Evolutionary conservation across 306 rosid species (phyloP).

Genomic region (Lagenaria siceraria): DNA sequence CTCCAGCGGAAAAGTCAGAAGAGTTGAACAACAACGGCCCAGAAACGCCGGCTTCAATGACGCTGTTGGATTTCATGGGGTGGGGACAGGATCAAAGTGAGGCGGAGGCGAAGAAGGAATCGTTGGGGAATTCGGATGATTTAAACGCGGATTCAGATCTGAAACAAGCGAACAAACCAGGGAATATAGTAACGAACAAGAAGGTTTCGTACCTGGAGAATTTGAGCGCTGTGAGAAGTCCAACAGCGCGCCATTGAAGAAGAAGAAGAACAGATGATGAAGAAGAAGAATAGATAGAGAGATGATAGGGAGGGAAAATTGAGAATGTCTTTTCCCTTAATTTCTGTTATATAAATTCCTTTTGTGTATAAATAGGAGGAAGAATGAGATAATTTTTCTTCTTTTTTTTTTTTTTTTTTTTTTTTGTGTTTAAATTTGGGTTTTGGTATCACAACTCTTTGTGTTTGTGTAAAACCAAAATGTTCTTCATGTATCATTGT

Average conservation of each 20-base stretch:
- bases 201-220: constrained; percentile 59
- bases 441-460: background rate
- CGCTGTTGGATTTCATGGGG: constrained; percentile 91
- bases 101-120: constrained; percentile 20
- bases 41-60: constrained; percentile 45
- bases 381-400: background rate
- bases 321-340: background rate
- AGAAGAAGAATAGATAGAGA: background rate
- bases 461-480: background rate
- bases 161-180: background rate
- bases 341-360: background rate
- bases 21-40: constrained; percentile 22
- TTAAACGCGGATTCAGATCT: background rate
- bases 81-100: constrained; percentile 54
- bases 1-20: constrained; percentile 19
- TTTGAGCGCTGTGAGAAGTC: constrained; percentile 73
- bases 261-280: background rate
- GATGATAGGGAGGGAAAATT: background rate
- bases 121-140: background rate
- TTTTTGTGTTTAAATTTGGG: background rate
- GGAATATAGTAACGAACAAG: constrained; percentile 19
- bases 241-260: constrained; percentile 64
- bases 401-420: no score
- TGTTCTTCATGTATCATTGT: background rate
- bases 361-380: background rate